Conservation (phyloP, 805 yeast genomes). For the Blastobotrys muscicola region DNA sequence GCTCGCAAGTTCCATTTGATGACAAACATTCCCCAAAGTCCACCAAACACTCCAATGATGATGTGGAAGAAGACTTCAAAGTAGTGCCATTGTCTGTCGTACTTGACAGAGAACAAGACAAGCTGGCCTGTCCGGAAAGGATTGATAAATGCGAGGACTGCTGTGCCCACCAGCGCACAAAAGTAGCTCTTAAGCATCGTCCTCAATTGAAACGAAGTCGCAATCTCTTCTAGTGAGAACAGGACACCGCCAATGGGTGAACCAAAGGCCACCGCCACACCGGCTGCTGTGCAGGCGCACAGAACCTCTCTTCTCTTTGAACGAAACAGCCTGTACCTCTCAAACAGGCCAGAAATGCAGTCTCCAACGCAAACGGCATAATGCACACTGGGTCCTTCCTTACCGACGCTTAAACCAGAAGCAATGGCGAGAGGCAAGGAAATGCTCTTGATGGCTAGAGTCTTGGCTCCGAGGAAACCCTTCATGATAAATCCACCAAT, state of each 20-base stretch:
- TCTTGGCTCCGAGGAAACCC: conserved; percentile 65
- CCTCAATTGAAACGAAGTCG: conserved; percentile 59
- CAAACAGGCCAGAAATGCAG: conserved; percentile 50
- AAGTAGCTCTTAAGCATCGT: conserved; percentile 89
- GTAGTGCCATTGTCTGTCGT: conserved; percentile 77
- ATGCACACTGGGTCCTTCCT: conserved; percentile 97
- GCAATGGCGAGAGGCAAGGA: conserved; percentile 88
- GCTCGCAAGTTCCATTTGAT: conserved; percentile 66
- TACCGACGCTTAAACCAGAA: conserved; percentile 88
- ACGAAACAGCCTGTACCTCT: conserved; percentile 28
- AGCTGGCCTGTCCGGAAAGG: conserved; percentile 94
- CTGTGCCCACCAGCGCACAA: conserved; percentile 81
- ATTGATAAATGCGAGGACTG: conserved; percentile 67
- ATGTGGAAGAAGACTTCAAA: conserved; percentile 72
- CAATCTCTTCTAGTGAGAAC: conserved; percentile 86
- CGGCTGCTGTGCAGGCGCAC: conserved; percentile 92
- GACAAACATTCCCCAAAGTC: conserved; percentile 74
- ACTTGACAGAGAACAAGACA: conserved; percentile 85
- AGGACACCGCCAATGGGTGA: conserved; percentile 96
- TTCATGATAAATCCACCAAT: conserved; percentile 79
- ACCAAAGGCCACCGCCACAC: conserved; percentile 98
- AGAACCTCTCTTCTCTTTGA: conserved; percentile 45
- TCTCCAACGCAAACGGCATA: conserved; percentile 96
- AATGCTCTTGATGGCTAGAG: conserved; percentile 64
- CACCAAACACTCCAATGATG: conserved; percentile 82